Evolutionary conservation across 225 moss, liverwort and hornwort genomes (phyloP).

Genomic region (Polytrichum commune): DNA sequence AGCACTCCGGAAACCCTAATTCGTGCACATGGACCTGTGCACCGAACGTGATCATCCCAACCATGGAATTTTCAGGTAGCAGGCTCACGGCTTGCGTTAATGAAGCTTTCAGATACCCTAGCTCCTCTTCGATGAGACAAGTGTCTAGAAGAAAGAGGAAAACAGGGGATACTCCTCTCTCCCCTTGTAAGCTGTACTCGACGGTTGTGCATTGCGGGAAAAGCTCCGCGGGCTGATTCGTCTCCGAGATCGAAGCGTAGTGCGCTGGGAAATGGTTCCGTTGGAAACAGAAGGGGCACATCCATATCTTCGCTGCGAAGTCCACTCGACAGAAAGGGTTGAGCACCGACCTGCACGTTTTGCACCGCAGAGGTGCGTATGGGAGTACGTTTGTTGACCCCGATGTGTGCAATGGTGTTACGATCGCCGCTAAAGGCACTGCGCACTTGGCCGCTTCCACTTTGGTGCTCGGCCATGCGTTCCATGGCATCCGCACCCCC

Average conservation of each 20-base stretch:
- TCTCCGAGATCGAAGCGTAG: constrained; percentile 81
- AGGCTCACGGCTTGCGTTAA: constrained; percentile 85
- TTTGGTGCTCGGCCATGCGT: constrained; percentile 87
- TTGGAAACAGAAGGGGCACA: constrained; percentile 98
- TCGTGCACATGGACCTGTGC: constrained; percentile 96
- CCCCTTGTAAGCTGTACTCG: constrained; percentile 83
- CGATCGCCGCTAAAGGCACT: constrained; percentile 75
- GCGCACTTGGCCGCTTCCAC: constrained; percentile 91
- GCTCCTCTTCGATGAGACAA: constrained; percentile 95
- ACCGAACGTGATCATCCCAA: constrained; percentile 91
- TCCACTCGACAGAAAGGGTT: constrained; percentile 97
- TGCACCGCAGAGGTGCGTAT: constrained; percentile 84
- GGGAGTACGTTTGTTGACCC: constrained; percentile 53
- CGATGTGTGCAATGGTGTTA: constrained; percentile 73
- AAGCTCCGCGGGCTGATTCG: constrained; percentile 86
- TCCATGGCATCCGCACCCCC: constrained; percentile 96
- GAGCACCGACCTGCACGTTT: constrained; percentile 79
- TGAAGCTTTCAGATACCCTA: constrained; percentile 71
- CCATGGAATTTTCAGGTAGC: constrained; percentile 90
- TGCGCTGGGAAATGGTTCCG: constrained; percentile 91
- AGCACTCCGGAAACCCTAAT: constrained; percentile 95
- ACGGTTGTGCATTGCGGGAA: constrained; percentile 82
- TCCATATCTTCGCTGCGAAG: constrained; percentile 96
- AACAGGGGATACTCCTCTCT: constrained; percentile 74
- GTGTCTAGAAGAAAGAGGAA: constrained; percentile 92